Conservation (phyloP, 2,329 filamentous ascomycete genomes). For the Rhinocladiella similis region DNA sequence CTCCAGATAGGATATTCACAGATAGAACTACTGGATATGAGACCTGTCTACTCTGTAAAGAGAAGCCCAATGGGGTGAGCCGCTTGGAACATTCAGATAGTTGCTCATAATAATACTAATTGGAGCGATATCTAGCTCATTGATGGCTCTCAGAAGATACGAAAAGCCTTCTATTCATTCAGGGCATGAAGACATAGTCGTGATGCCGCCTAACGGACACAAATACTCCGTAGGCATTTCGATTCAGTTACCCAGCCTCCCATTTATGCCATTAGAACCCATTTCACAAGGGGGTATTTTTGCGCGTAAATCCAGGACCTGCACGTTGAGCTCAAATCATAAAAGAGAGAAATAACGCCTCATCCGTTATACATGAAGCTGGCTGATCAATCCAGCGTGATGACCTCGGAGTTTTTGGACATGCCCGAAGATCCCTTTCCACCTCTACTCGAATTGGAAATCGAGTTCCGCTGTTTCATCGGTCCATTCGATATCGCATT, state of each 20-base stretch:
- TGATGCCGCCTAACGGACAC: background rate
- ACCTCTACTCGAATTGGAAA: background rate
- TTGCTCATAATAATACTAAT: background rate
- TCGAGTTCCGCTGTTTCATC: constrained; percentile 1
- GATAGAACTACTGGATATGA: too few relatives aligned
- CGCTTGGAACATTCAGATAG: too few relatives aligned
- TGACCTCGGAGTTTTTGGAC: constrained; percentile 16
- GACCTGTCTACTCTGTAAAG: too few relatives aligned
- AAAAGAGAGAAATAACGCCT: background rate
- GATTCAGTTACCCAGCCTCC: background rate
- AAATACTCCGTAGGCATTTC: too few relatives aligned
- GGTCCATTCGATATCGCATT: constrained; percentile 3
- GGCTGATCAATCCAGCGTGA: constrained; percentile 15
- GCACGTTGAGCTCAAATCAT: background rate
- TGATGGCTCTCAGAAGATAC: background rate
- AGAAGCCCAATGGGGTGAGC: too few relatives aligned
- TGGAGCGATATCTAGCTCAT: background rate
- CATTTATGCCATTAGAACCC: background rate
- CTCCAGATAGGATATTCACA: too few relatives aligned
- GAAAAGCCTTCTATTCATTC: constrained; percentile 2
- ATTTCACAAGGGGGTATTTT: constrained; percentile 1
- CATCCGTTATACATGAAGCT: background rate
- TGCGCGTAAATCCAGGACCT: constrained; percentile 1
- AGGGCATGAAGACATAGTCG: background rate
- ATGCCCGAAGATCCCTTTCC: constrained; percentile 8